These are phyloP conservation scores for Aethionema arabicum DNA, from an alignment of 345 rosid species.

Conservation along the genomic window DNA sequence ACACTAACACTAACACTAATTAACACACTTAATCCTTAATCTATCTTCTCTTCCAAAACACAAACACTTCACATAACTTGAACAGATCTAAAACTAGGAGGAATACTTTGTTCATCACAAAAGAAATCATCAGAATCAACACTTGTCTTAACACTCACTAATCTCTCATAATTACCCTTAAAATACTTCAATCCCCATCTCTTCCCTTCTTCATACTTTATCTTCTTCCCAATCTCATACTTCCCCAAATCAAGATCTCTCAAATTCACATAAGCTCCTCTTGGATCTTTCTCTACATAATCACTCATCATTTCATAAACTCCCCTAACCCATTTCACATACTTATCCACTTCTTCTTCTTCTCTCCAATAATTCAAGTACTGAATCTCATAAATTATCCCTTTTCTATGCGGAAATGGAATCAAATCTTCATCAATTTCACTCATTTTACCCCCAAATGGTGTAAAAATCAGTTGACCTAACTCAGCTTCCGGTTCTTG, in stretches of 20 bases:
- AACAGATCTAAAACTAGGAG: constrained; percentile 29
- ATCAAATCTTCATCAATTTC: constrained; percentile 40
- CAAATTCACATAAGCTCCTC: constrained; percentile 46
- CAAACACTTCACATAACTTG: constrained; percentile 8
- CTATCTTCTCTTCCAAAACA: constrained; percentile 3
- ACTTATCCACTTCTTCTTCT: constrained; percentile 24
- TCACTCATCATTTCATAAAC: constrained; percentile 48
- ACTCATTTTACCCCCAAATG: constrained; percentile 71
- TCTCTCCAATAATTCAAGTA: constrained; percentile 50
- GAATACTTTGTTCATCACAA: constrained; percentile 39
- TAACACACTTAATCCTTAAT: neutral
- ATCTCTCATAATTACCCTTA: constrained; percentile 37
- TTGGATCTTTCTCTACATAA: constrained; percentile 57
- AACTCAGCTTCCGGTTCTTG: constrained; percentile 39
- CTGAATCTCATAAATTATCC: constrained; percentile 53
- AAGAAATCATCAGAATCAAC: constrained; percentile 42
- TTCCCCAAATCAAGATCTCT: constrained; percentile 58
- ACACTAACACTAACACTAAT: too few relatives aligned
- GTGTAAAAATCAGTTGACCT: constrained; percentile 42
- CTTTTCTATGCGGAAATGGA: constrained; percentile 57
- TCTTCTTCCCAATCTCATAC: constrained; percentile 17
- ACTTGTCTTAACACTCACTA: constrained; percentile 37
- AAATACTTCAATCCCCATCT: constrained; percentile 41
- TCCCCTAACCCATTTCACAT: constrained; percentile 34
- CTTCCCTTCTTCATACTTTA: constrained; percentile 35